These are phyloP conservation scores for Cyclotella choctawhatcheeana DNA, from an alignment of 108 stramenopile species.

Conservation along the genomic window DNA sequence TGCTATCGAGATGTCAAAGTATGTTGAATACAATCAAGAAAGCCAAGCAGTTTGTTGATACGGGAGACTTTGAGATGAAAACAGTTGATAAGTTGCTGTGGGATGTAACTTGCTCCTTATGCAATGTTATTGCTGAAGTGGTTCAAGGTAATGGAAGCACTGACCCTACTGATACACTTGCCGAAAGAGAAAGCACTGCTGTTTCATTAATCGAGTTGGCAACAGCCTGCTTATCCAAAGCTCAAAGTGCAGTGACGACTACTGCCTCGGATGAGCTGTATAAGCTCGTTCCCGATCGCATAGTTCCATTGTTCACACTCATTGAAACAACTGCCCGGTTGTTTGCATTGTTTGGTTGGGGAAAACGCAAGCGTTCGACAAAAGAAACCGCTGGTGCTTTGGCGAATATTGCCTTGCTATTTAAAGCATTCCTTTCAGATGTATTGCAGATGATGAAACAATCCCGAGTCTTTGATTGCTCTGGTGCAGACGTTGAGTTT, in stretches of 20 bases:
- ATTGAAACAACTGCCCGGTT: slow-evolving; percentile 61
- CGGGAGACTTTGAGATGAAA: background rate
- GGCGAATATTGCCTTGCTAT: slow-evolving; percentile 47
- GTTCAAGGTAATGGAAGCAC: slow-evolving; percentile 45
- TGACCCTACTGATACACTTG: slow-evolving; percentile 26
- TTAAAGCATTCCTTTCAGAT: slow-evolving; percentile 53
- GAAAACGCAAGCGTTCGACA: slow-evolving; percentile 69
- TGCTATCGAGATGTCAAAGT: slow-evolving; percentile 60
- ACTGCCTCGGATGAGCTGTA: slow-evolving; percentile 19
- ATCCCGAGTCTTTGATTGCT: slow-evolving; percentile 18
- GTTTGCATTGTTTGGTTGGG: slow-evolving; percentile 76
- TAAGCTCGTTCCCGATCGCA: slow-evolving; percentile 60
- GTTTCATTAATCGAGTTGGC: slow-evolving; percentile 23
- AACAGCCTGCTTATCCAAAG: slow-evolving; percentile 2
- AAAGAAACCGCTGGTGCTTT: slow-evolving; percentile 64
- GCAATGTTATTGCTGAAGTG: slow-evolving; percentile 48
- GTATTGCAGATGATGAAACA: slow-evolving; percentile 42
- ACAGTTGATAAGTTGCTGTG: slow-evolving; percentile 27
- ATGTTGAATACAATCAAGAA: slow-evolving; percentile 37
- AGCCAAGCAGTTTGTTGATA: slow-evolving; percentile 18
- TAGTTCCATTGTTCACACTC: slow-evolving; percentile 69
- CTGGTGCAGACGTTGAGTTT: background rate
- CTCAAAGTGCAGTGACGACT: background rate
- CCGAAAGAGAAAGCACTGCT: slow-evolving; percentile 23
- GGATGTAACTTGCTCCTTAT: slow-evolving; percentile 42